A percentile compares a stretch with the other conserved stretches of the same genome.
Evolutionary conservation across 2,329 filamentous ascomycete species (phyloP).

Genomic region (Xenosphaeropsis pyriputrescens): DNA sequence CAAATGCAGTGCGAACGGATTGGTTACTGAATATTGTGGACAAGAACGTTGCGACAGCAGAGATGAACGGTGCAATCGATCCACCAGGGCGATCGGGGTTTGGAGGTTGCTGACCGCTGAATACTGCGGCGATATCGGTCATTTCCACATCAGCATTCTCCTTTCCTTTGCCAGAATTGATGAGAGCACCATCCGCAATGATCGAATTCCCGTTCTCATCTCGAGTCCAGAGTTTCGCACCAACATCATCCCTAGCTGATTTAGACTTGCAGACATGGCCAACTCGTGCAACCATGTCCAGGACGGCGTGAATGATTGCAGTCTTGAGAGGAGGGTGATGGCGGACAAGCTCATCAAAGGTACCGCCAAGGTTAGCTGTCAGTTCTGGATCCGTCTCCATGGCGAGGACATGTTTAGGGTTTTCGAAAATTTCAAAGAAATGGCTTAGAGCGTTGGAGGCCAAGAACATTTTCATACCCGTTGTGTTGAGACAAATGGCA

Average conservation of each 20-base stretch:
- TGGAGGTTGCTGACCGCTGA: constrained; percentile 5
- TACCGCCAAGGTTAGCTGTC: constrained; percentile 59
- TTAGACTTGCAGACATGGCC: constrained; percentile 58
- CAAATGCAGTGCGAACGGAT: constrained; percentile 36
- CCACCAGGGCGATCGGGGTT: constrained; percentile 8
- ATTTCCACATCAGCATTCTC: constrained; percentile 51
- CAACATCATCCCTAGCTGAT: constrained; percentile 54
- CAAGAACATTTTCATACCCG: constrained; percentile 77
- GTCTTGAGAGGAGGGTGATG: constrained; percentile 79
- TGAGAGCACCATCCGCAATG: constrained; percentile 32
- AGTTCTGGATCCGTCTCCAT: constrained; percentile 64
- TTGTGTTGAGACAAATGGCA: constrained; percentile 82
- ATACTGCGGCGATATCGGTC: constrained; percentile 32
- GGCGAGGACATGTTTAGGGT: constrained; percentile 71
- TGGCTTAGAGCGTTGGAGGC: constrained; percentile 68
- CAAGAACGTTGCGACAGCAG: constrained; percentile 65
- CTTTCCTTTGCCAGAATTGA: constrained; percentile 22
- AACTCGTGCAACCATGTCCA: constrained; percentile 79
- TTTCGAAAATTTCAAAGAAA: constrained; percentile 96
- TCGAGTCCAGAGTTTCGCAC: constrained; percentile 61
- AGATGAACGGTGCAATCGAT: constrained; percentile 40
- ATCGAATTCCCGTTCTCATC: constrained; percentile 40
- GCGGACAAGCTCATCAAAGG: constrained; percentile 86
- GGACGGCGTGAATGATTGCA: constrained; percentile 69
- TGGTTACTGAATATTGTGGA: constrained; percentile 18